Percentiles rank a stretch among this genome's conserved stretches.
Evolutionary conservation across 768 basidiomycete species (phyloP).

Genomic region (Filobasidium wieringae): DNA sequence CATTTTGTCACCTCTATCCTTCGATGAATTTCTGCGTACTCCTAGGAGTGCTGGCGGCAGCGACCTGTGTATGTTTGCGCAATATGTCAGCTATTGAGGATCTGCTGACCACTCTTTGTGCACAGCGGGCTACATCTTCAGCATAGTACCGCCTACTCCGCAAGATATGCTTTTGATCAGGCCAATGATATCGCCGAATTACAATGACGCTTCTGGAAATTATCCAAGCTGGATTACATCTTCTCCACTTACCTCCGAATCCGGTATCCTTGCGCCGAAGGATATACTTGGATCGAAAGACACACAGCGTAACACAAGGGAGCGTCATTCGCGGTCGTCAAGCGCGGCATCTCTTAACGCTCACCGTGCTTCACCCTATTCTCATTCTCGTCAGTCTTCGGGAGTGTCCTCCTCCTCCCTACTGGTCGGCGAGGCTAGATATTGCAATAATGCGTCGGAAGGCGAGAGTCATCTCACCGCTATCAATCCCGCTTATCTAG

Average conservation of each 20-base stretch:
- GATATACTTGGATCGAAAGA: neutral
- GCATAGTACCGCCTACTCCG: slow-evolving; percentile 15
- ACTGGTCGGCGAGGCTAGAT: neutral
- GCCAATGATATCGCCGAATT: neutral
- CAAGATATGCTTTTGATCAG: slow-evolving; percentile 1
- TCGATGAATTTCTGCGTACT: neutral
- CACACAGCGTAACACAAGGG: neutral
- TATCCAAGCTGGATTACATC: neutral
- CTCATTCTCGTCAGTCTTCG: neutral
- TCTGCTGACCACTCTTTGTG: neutral
- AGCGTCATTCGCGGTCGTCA: neutral
- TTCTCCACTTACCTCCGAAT: neutral
- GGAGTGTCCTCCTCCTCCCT: neutral
- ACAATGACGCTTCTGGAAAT: neutral
- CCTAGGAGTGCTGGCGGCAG: neutral
- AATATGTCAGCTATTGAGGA: neutral
- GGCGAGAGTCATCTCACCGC: slow-evolving; percentile 1
- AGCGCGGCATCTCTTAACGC: neutral
- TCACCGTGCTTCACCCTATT: neutral
- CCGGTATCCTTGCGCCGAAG: neutral
- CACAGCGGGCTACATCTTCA: neutral
- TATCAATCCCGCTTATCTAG: slow-evolving; percentile 2
- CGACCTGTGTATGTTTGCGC: neutral
- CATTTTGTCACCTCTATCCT: neutral
- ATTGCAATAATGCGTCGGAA: neutral